Evolutionary conservation across 345 rosid genomes (phyloP).

Genomic region (Barbarea vulgaris): DNA sequence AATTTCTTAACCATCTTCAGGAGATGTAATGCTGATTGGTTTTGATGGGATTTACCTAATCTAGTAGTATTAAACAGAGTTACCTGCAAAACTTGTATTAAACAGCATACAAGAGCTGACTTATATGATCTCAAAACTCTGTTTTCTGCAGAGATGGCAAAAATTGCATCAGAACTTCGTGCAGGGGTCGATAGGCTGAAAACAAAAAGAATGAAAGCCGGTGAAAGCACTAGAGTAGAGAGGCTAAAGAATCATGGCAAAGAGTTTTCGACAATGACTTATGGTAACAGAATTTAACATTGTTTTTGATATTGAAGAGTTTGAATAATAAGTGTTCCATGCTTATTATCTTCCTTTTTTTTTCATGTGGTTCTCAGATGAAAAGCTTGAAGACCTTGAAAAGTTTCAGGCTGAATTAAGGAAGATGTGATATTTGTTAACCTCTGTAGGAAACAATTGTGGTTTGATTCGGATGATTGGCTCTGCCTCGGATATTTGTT

Average conservation of each 20-base stretch:
- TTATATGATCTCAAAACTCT: not conserved
- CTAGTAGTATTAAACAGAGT: too few relatives aligned
- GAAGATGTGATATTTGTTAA: conserved; percentile 44
- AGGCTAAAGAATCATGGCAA: conserved; percentile 42
- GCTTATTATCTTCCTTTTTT: not conserved
- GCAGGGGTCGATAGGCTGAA: conserved; percentile 48
- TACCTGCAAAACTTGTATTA: too few relatives aligned
- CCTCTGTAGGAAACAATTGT: not conserved
- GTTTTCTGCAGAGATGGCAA: conserved; percentile 60
- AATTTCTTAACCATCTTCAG: not conserved
- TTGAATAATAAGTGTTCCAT: not conserved
- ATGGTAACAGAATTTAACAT: conserved; percentile 13
- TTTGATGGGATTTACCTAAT: not conserved
- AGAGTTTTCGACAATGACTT: conserved; percentile 36
- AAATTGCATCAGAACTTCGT: conserved; percentile 60
- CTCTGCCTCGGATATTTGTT: too few relatives aligned
- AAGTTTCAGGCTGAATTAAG: conserved; percentile 54
- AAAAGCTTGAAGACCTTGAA: conserved; percentile 61
- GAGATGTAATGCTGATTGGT: not conserved
- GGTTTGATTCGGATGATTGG: too few relatives aligned
- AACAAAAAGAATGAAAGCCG: conserved; percentile 40
- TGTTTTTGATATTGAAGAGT: conserved; percentile 10
- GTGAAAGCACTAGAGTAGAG: conserved; percentile 36
- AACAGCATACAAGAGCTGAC: too few relatives aligned
- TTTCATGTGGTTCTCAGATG: conserved; percentile 34